These are phyloP conservation scores for Abelmoschus esculentus DNA, from an alignment of 345 rosid genomes.

Conservation along the genomic window DNA sequence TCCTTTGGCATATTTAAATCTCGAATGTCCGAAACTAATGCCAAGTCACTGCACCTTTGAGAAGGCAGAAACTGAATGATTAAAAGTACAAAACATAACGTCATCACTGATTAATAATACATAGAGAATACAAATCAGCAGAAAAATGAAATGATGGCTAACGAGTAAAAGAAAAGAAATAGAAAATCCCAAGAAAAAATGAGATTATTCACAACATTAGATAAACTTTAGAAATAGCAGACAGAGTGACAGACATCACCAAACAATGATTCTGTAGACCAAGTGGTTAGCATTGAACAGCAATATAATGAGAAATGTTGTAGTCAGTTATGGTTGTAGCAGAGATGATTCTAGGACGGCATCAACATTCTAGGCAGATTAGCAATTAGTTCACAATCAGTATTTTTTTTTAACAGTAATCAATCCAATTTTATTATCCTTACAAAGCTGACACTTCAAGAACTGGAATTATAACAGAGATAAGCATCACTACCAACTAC, in stretches of 20 bases:
- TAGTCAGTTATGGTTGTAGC: background rate
- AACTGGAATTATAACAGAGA: background rate
- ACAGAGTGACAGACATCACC: background rate
- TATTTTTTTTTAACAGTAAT: background rate
- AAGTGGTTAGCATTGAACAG: background rate
- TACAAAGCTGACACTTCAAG: background rate
- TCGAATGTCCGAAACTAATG: background rate
- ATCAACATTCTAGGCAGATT: background rate
- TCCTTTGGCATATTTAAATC: background rate
- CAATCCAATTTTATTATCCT: background rate
- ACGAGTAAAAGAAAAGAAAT: too few species aligned
- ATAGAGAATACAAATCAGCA: too few species aligned
- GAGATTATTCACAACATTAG: background rate
- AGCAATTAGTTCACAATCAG: background rate
- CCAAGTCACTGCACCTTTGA: background rate
- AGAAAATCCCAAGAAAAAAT: background rate
- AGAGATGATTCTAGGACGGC: background rate
- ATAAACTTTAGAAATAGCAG: background rate
- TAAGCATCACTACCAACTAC: background rate
- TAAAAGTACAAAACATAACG: background rate
- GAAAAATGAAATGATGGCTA: too few species aligned
- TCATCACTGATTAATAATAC: background rate
- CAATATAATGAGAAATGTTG: background rate
- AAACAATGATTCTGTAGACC: background rate
- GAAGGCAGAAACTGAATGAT: background rate